Evolutionary conservation across 768 basidiomycete species (phyloP), one percentile per base, ranked within the genome.

Genomic region (Collybia sordida): DNA sequence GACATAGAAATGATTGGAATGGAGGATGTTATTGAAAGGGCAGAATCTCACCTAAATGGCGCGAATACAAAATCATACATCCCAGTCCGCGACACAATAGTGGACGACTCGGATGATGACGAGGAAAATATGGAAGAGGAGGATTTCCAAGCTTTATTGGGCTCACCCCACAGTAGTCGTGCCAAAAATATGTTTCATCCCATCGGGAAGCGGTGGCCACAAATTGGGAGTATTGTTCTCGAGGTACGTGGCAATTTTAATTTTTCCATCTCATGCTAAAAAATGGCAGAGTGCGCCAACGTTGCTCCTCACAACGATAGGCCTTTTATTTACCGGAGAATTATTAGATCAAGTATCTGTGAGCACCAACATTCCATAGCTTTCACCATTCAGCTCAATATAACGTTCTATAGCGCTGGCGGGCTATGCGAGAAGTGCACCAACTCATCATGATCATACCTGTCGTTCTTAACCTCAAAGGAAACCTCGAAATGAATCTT

Each of bases 401-500:
- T 18, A 24, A 19, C 15, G 9, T 25, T 34, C 27, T 21, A 17
- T 51, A 95, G 91, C 83, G 75, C 48, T 98, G 94, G 94, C 77
- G 73, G 54, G 93, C 95, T 25, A 94, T 99, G 82, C 76, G 77
- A 42, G 80, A 88, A 36, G 84, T 98, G 42, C 88, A 98, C 73
- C 94, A 98, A 64, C 85, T 98, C 48, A 93, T 98, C 58, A 93
- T 98, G 77, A 91, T 98, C 46, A 86, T 98, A 3, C 95, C 96
- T 9, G 93, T 95, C 53, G 74, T 98, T 17, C 80, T 93, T 55
- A 98, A 98, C 59, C 81, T 99, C 49, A 98, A 97, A 61, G 97
- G 96, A n/a, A 93, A 99, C 62, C 80, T 98, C 31, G 97, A 98
- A 68, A 98, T 98, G 96, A 98, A 97, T 56, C 84, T 99, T 6